A percentile compares a stretch with the other conserved stretches of the same genome.
phyloP scores from a whole-genome alignment of 192 early-diverging fungal species.

The Haplosporangium gracile region DNA sequence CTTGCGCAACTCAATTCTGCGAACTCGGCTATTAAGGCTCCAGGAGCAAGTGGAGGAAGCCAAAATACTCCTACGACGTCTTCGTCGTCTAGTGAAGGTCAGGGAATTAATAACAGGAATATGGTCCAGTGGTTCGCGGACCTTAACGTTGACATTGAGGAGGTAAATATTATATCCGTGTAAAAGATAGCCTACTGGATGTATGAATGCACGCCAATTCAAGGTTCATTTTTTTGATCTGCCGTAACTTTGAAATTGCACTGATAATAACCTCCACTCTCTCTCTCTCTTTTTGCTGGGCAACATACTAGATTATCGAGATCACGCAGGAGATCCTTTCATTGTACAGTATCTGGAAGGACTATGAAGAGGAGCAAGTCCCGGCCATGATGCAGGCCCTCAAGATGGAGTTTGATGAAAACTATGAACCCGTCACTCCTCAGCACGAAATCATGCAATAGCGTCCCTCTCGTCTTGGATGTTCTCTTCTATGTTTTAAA shows the following conservation, averaged over 20 bases:
- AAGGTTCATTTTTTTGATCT: no score
- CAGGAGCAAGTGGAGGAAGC: not conserved
- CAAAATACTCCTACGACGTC: not conserved
- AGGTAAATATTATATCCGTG: slow-evolving; percentile 52
- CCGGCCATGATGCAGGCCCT: slow-evolving; percentile 61
- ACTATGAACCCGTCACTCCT: slow-evolving; percentile 10
- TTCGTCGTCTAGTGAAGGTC: slow-evolving; percentile 28
- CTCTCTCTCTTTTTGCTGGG: not conserved
- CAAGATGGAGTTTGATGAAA: slow-evolving; percentile 20
- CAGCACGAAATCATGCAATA: slow-evolving; percentile 7
- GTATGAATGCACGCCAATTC: not conserved
- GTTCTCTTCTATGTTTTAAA: not conserved
- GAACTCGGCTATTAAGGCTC: slow-evolving; percentile 16
- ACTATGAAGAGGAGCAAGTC: slow-evolving; percentile 71
- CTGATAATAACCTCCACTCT: not conserved
- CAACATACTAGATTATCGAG: slow-evolving; percentile 67
- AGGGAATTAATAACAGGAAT: slow-evolving; percentile 65
- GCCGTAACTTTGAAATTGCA: no score
- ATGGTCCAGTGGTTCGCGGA: slow-evolving; percentile 86
- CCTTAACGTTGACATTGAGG: slow-evolving; percentile 84
- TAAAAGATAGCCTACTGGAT: not conserved
- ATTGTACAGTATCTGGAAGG: slow-evolving; percentile 77
- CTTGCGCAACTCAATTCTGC: slow-evolving; percentile 8
- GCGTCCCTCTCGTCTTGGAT: not conserved
- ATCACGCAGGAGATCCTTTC: slow-evolving; percentile 83